Evolutionary conservation across 225 moss, liverwort and hornwort genomes (phyloP).

Genomic region (Takakia lepidozioides): DNA sequence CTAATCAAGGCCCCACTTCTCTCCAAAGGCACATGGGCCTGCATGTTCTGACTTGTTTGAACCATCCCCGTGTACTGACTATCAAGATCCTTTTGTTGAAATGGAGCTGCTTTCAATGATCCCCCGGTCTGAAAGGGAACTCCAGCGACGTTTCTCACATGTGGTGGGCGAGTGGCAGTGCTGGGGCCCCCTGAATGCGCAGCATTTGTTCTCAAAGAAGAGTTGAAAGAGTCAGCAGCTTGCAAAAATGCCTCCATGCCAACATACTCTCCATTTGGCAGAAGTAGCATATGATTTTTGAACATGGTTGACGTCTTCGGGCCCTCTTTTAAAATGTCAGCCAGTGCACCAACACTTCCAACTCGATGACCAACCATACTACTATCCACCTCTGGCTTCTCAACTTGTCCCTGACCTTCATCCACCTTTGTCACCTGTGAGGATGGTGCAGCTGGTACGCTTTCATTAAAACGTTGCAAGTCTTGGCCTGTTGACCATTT

Average conservation of each 20-base stretch:
- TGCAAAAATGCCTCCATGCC: conserved; percentile 57
- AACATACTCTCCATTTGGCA: conserved; percentile 67
- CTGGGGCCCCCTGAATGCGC: conserved; percentile 25
- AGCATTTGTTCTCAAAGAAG: conserved; percentile 35
- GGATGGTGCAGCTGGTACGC: too few species aligned
- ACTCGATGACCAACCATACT: conserved; percentile 19
- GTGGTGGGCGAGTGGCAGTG: conserved; percentile 49
- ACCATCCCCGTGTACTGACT: conserved; percentile 34
- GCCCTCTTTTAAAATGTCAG: conserved; percentile 50
- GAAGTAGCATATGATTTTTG: conserved; percentile 51
- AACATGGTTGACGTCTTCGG: conserved; percentile 45
- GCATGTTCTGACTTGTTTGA: conserved; percentile 29
- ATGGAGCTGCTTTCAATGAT: conserved; percentile 12
- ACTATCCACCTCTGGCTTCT: conserved; percentile 28
- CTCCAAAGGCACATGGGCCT: conserved; percentile 29
- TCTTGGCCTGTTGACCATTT: conserved; percentile 31
- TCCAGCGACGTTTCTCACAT: conserved; percentile 59
- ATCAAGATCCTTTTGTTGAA: conserved; percentile 30
- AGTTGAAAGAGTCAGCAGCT: conserved; percentile 42
- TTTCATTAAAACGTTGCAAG: conserved; percentile 33
- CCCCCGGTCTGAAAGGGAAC: conserved; percentile 48
- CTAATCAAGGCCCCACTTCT: conserved; percentile 26
- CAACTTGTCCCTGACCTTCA: conserved; percentile 24
- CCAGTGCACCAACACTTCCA: conserved; percentile 36
- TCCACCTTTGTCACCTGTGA: too few species aligned